Percentiles rank a stretch among this genome's conserved stretches.
Evolutionary conservation across 2,329 filamentous ascomycete species (phyloP).

Genomic region (Corinectria fuckeliana): DNA sequence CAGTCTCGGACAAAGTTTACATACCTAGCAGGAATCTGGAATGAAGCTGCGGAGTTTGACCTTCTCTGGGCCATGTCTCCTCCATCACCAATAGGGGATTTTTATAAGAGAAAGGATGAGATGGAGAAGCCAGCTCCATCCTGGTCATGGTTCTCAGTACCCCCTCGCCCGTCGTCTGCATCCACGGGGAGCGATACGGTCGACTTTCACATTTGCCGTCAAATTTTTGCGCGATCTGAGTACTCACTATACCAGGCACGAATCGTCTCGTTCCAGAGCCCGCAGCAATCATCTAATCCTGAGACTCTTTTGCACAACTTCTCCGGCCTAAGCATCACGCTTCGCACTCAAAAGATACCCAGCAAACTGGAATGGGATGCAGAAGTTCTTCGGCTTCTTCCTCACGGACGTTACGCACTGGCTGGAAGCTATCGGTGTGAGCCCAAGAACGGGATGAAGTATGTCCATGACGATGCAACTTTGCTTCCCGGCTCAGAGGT

Average conservation of each 20-base stretch:
- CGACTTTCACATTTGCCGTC: constrained; percentile 3
- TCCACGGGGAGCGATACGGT: not conserved
- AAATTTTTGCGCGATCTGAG: not conserved
- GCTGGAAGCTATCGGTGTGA: not conserved
- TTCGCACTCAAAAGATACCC: constrained; percentile 6
- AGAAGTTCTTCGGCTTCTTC: constrained; percentile 3
- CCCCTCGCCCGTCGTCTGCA: not conserved
- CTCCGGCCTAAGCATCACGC: constrained; percentile 2
- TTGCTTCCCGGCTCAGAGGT: not conserved
- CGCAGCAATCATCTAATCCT: not conserved
- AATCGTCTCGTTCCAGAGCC: constrained; percentile 1
- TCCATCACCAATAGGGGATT: not conserved
- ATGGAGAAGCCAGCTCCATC: not conserved
- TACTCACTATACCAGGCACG: not conserved
- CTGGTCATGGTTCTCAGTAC: constrained; percentile 20
- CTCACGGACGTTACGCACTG: not conserved
- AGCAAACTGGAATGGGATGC: constrained; percentile 13
- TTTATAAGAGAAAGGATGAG: not conserved
- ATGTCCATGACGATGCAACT: not conserved
- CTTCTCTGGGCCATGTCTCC: constrained; percentile 3
- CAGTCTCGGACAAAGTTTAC: constrained; percentile 1
- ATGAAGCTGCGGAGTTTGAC: constrained; percentile 14
- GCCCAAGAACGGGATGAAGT: not conserved
- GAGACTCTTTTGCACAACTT: constrained; percentile 3
- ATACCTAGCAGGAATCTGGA: constrained; percentile 18